phyloP scores from a whole-genome alignment of 345 rosid genomes.

The Triadica sebifera region DNA sequence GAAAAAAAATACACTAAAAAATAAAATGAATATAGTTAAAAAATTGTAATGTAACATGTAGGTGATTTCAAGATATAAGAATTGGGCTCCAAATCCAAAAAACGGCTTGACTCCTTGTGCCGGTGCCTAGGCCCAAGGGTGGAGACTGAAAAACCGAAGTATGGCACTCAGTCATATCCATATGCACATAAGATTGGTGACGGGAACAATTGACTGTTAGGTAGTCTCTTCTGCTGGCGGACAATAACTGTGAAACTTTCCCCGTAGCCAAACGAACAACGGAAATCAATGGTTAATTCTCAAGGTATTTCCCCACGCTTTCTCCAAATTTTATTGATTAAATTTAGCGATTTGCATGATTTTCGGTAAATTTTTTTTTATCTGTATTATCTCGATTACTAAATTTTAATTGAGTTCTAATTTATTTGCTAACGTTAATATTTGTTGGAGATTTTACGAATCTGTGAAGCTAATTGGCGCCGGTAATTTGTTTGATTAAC shows the following conservation, averaged over 20 bases:
- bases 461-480: background rate
- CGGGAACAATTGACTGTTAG: conserved; percentile 2
- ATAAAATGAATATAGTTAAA: too few relatives aligned
- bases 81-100: too few relatives aligned
- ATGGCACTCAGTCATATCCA: background rate
- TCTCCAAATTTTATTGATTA: background rate
- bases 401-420: background rate
- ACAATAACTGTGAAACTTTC: background rate
- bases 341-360: background rate
- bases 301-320: background rate
- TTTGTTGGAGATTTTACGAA: background rate
- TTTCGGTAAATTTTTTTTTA: too few relatives aligned
- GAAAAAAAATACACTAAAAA: too few relatives aligned
- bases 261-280: background rate
- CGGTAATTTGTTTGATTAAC: background rate
- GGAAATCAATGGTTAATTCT: conserved; percentile 1
- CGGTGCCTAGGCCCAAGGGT: too few relatives aligned
- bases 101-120: too few relatives aligned
- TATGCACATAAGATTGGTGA: background rate
- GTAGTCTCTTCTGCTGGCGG: background rate
- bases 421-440: background rate
- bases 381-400: too few relatives aligned
- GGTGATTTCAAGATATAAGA: too few relatives aligned
- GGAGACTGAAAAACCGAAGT: background rate
- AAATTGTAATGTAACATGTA: too few relatives aligned